Evolutionary conservation across 2,329 filamentous ascomycete species (phyloP), one percentile per base, ranked within the genome.

Genomic region (Xylaria sp.): DNA sequence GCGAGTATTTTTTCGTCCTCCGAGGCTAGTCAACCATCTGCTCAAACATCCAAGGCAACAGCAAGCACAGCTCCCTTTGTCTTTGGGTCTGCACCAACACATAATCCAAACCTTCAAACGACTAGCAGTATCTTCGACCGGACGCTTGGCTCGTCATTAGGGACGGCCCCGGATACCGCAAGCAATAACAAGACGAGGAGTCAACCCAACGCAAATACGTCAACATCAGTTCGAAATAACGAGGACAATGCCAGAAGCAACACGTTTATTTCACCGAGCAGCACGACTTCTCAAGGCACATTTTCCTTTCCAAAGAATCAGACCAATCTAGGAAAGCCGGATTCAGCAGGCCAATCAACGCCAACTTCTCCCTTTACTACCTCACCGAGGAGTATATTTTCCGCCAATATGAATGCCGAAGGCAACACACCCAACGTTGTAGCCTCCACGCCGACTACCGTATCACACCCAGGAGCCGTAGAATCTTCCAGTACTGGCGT

Each of bases 331-430:
- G 52, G 19, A 53, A 19, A 17, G 7, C 17, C 52, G 47, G 40
- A 29, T 1, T 9, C 23, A 8, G 10, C 23, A 23, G 19, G 15
- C 44, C 33, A 37, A 35, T 33, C 44, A 46, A 23, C 6, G 13
- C 31, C 40, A 13, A 25, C 7, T 7, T 47, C 54, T 13, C 13
- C n/a, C 7, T 17, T 51, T 17, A 19, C 29, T 29, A 10, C 29
- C 23, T 54, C 35, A 11, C 8, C 58, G 35, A 58, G 60, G 27
- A 48, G 56, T 49, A 51, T 47, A n/a, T 52, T 54, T 11, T 55
- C 40, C 10, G 13, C 54, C 9, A 15, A 15, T 35, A 48, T 4
- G 8, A 8, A 44, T 46, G 9, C 13, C 25, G 23, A 27, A 38
- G 40, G 29, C 7, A 58, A 43, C 8, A 6, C 11, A 13, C 21